These are phyloP conservation scores for Arthrocladium fulminans DNA, from an alignment of 2,329 filamentous ascomycete species.

Conservation along the genomic window DNA sequence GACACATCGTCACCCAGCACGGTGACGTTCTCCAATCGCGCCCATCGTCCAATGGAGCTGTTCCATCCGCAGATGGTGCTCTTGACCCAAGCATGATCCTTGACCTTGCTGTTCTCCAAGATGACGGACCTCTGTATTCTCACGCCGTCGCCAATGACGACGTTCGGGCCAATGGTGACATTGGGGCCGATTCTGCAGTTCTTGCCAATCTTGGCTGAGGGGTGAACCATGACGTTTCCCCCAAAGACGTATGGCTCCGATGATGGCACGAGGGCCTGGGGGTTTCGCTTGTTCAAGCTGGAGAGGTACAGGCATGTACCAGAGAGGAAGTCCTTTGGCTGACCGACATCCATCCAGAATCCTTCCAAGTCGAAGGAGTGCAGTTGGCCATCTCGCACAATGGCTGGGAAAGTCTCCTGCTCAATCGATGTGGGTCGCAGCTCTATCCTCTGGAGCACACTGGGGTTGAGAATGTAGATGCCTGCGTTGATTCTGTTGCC, in stretches of 20 bases:
- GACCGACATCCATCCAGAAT: conserved; percentile 99
- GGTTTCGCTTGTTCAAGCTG: conserved; percentile 79
- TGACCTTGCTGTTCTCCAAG: conserved; percentile 81
- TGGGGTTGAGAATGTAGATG: conserved; percentile 95
- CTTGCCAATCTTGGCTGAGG: conserved; percentile 90
- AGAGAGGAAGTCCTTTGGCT: conserved; percentile 95
- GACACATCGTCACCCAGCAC: conserved; percentile 96
- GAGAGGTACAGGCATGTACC: conserved; percentile 95
- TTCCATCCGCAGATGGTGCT: conserved; percentile 88
- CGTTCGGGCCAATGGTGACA: conserved; percentile 87
- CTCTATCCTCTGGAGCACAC: conserved; percentile 82
- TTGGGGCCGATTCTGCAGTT: conserved; percentile 98
- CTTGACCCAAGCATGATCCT: conserved; percentile 99
- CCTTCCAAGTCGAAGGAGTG: conserved; percentile 95
- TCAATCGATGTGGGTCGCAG: conserved; percentile 95
- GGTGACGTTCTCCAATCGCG: conserved; percentile 93
- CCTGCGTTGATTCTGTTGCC: conserved; percentile 98
- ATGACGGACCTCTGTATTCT: conserved; percentile 88
- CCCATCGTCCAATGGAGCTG: conserved; percentile 91
- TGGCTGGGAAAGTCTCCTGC: conserved; percentile 95
- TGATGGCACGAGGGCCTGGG: conserved; percentile 67
- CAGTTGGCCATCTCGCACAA: conserved; percentile 78
- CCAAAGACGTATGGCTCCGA: conserved; percentile 76
- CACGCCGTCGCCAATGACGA: conserved; percentile 87
- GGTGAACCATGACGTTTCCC: conserved; percentile 92